Conservation (phyloP, 495 filamentous ascomycete species). For the Podospora comata region DNA sequence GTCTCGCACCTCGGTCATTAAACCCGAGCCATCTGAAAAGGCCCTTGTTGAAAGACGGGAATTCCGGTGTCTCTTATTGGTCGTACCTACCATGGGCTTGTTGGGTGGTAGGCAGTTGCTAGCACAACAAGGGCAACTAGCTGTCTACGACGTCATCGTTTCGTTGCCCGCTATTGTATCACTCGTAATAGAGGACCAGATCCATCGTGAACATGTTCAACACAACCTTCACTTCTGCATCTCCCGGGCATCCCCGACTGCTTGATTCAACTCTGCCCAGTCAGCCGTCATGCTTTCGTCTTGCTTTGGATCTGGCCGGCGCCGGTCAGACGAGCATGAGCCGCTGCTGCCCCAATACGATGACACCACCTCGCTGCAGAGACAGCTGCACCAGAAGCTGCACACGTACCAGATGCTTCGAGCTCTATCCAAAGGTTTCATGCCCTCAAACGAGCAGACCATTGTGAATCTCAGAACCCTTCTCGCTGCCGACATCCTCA, state of each 20-base stretch:
- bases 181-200: neutral
- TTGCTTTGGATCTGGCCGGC: slow-evolving; percentile 31
- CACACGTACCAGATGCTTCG: slow-evolving; percentile 89
- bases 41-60: too few species aligned
- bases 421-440: slow-evolving; percentile 79
- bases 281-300: slow-evolving; percentile 23
- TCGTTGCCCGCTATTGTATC: neutral
- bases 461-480: slow-evolving; percentile 80
- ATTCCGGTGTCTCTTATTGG: too few species aligned
- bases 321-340: slow-evolving; percentile 41
- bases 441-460: slow-evolving; percentile 85
- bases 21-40: too few species aligned
- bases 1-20: too few species aligned
- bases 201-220: neutral
- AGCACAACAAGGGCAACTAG: neutral
- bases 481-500: slow-evolving; percentile 72
- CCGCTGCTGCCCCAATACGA: slow-evolving; percentile 82
- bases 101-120: too few species aligned
- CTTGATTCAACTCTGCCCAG: neutral
- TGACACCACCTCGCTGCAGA: slow-evolving; percentile 76
- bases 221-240: neutral
- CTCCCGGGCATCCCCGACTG: neutral
- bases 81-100: too few species aligned
- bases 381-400: slow-evolving; percentile 75
- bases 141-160: slow-evolving; percentile 13